These are phyloP conservation scores for Agroathelia rolfsii DNA, from an alignment of 1,284 basidiomycete genomes.

Conservation along the genomic window DNA sequence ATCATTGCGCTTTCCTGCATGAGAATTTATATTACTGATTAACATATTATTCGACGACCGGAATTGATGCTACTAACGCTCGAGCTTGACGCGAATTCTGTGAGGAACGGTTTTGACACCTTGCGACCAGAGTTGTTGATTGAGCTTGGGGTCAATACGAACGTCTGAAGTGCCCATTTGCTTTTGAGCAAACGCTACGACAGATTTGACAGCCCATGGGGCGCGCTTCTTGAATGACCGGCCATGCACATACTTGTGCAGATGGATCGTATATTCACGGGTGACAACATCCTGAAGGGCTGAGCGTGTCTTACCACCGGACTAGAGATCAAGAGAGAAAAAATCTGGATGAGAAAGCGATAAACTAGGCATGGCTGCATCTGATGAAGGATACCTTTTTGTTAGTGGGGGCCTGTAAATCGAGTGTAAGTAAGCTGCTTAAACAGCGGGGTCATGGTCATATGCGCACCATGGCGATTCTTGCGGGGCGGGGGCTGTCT, in stretches of 20 bases:
- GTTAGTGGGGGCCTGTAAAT: constrained; percentile 22
- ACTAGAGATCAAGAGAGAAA: constrained; percentile 29
- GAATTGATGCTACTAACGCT: constrained; percentile 55
- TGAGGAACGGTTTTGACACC: constrained; percentile 89
- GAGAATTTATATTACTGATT: too few relatives aligned
- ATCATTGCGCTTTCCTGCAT: constrained; percentile 81
- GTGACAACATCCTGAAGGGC: constrained; percentile 95
- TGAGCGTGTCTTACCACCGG: constrained; percentile 76
- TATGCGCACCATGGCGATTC: too few relatives aligned
- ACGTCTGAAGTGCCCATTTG: constrained; percentile 92
- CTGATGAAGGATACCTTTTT: too few relatives aligned
- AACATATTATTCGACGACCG: constrained; percentile 3
- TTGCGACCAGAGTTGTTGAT: constrained; percentile 86
- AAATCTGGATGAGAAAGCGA: constrained; percentile 6
- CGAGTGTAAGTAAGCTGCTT: constrained; percentile 14
- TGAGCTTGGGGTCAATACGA: constrained; percentile 85
- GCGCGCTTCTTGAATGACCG: constrained; percentile 92
- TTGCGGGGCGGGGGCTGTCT: too few relatives aligned
- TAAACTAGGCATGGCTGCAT: too few relatives aligned
- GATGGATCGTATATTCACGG: constrained; percentile 92
- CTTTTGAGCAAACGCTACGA: constrained; percentile 83
- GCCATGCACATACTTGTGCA: constrained; percentile 89
- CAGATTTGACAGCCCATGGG: constrained; percentile 88
- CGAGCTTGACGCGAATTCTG: constrained; percentile 83
- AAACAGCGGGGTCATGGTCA: too few relatives aligned